Percentiles rank a stretch among this genome's conserved stretches.
These are phyloP conservation scores for Urochloa ruziziensis DNA, from an alignment of 176 grass and related monocot species.

Conservation along the genomic window DNA sequence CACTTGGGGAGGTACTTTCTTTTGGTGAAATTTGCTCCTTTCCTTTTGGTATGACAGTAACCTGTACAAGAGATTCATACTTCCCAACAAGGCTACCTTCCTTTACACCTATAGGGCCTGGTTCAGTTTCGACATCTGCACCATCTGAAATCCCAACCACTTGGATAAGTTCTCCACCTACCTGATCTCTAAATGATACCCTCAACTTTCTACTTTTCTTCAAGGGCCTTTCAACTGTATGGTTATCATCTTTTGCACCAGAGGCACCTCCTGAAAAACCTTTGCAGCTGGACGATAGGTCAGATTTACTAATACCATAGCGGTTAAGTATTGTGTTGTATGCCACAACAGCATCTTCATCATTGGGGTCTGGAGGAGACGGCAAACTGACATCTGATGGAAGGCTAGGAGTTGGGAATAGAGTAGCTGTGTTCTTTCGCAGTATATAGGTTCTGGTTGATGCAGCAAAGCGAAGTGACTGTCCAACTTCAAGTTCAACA, in stretches of 20 bases:
- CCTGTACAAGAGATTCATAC: constrained; percentile 91
- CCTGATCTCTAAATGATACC: constrained; percentile 83
- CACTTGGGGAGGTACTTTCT: constrained; percentile 52
- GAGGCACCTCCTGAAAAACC: constrained; percentile 20
- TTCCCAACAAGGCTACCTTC: constrained; percentile 98
- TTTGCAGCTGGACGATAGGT: constrained; percentile 41
- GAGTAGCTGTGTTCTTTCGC: constrained; percentile 65
- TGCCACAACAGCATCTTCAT: constrained; percentile 83
- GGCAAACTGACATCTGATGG: constrained; percentile 77
- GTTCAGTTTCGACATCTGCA: constrained; percentile 83
- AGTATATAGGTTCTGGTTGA: constrained; percentile 88
- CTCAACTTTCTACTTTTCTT: constrained; percentile 75
- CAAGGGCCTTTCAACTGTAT: constrained; percentile 38
- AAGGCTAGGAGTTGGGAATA: constrained; percentile 55
- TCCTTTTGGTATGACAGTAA: constrained; percentile 91
- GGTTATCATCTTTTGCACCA: constrained; percentile 32
- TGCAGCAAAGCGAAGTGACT: constrained; percentile 89
- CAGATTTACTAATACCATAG: constrained; percentile 65
- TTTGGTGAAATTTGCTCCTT: constrained; percentile 61
- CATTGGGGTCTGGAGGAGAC: constrained; percentile 85
- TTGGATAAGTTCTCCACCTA: constrained; percentile 84
- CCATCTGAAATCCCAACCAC: constrained; percentile 98
- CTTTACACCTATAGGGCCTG: constrained; percentile 87
- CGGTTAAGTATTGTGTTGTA: constrained; percentile 97
- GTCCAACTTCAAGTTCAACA: constrained; percentile 94